Evolutionary conservation across 2,329 filamentous ascomycete genomes (phyloP), one percentile per base, ranked within the genome.

Genomic region (Hypomyces rosellus): DNA sequence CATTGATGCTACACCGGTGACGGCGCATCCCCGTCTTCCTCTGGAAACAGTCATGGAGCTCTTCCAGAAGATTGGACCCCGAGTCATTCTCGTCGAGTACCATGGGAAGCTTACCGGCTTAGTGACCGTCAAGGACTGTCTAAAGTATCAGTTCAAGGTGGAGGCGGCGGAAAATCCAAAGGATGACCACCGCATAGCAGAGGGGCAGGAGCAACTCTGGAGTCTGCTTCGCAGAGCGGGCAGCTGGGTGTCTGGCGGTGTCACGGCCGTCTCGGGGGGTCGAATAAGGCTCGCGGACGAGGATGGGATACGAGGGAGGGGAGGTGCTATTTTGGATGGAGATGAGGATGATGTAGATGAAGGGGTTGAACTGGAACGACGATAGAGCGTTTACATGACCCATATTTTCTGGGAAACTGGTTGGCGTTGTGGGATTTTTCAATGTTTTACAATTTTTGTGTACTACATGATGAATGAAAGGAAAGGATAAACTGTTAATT

Each of bases 31-130:
- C 1, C 84, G 89, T 1, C 81, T 97, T 1, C 88, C 92, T 0
- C 81, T 99, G 0, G 93, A 99, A 69, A 99, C 93, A 0, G 92
- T 95, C 33, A 96, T 99, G 90, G 93, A 99, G 64, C 77, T 99
- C 11, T 99, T 99, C 75, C 92, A 92, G 67, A 99, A 97, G 72
- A 95, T 99, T 65, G 93, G 93, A 0, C 93, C 92, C 0, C 82
- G 93, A 1, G 90, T 96, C 5, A 92, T 99, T 45, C 77, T 99
- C 3, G 86, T 96, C 37, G 93, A 99, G 67, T 86, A 96, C 64
- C 86, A 88, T 52, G 93, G 93, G 13, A 81, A 82, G 45, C 77
- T 99, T 2, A 81, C 80, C 0, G 93, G 93, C 0, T 76, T 99
- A 0, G 88, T 99, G 1, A 99, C 93, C 0, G 88, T 96, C 55